phyloP scores from a whole-genome alignment of 768 basidiomycete species.

The Lentinula detonsa region DNA sequence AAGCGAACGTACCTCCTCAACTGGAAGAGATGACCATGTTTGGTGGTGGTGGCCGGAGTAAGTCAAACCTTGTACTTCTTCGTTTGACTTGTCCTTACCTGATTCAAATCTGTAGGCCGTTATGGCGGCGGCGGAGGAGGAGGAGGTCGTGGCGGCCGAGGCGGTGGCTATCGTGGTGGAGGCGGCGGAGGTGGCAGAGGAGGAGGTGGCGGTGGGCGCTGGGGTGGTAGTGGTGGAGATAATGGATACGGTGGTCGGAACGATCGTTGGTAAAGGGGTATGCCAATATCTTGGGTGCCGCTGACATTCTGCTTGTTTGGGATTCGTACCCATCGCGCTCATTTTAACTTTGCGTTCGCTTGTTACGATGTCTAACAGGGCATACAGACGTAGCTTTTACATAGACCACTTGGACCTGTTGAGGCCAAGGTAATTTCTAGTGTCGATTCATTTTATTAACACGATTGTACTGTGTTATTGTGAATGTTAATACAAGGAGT shows the following conservation, averaged over 20 bases:
- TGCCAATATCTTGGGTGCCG: background rate
- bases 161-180: constrained; percentile 1
- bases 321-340: background rate
- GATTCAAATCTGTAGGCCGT: background rate
- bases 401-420: background rate
- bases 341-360: background rate
- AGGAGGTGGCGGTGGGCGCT: background rate
- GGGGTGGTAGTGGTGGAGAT: constrained; percentile 2
- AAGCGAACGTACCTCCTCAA: constrained; percentile 80
- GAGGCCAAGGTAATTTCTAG: background rate
- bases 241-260: constrained; percentile 5
- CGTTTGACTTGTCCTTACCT: background rate
- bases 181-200: constrained; percentile 2
- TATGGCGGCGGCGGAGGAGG: background rate
- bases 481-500: background rate
- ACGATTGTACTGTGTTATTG: background rate
- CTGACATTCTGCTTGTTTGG: background rate
- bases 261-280: constrained; percentile 4
- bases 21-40: constrained; percentile 46
- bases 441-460: background rate
- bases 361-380: background rate
- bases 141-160: constrained; percentile 2
- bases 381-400: background rate
- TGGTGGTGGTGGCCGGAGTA: constrained; percentile 5
- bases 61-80: background rate